A percentile compares a stretch with the other conserved stretches of the same genome.
These are phyloP conservation scores for Epichloe sylvatica DNA, from an alignment of 2,329 filamentous ascomycete genomes.

Conservation along the genomic window DNA sequence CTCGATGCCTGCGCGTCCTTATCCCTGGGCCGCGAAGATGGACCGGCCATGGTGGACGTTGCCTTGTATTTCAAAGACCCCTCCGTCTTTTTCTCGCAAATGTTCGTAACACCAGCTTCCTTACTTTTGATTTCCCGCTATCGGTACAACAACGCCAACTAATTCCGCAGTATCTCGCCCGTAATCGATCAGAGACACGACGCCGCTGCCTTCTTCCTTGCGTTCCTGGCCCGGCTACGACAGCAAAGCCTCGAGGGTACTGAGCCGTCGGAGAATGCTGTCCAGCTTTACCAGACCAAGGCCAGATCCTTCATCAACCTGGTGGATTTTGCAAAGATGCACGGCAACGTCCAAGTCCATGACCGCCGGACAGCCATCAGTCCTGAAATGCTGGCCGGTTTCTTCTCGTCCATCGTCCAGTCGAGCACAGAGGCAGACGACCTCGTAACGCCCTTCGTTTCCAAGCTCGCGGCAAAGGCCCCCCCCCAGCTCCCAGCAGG, in stretches of 20 bases:
- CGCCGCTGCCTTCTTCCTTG: conserved; percentile 4
- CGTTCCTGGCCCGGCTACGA: conserved; percentile 4
- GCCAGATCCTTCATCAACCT: conserved; percentile 3
- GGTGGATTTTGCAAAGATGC: conserved; percentile 4
- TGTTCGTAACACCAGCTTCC: not conserved
- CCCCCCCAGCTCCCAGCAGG: conserved; percentile 3
- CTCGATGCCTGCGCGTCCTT: not conserved
- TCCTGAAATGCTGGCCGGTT: conserved; percentile 1
- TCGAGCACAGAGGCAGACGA: conserved; percentile 8
- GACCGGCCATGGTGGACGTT: conserved; percentile 7
- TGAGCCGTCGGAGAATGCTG: not conserved
- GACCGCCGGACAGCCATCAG: not conserved
- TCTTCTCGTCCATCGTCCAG: conserved; percentile 6
- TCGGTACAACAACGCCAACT: conserved; percentile 1
- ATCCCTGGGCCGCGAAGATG: conserved; percentile 3
- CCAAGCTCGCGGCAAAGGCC: conserved; percentile 9
- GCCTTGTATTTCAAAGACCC: conserved; percentile 8
- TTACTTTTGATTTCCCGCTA: not conserved
- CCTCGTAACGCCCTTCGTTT: conserved; percentile 9
- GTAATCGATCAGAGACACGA: not conserved
- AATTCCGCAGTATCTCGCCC: conserved; percentile 3
- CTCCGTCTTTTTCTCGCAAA: conserved; percentile 4
- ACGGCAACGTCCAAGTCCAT: not conserved
- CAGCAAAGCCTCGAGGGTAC: not conserved
- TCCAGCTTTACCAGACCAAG: conserved; percentile 2